Evolutionary conservation across 1,139 yeast species (phyloP).

Genomic region (Pneumocystis carinii): DNA sequence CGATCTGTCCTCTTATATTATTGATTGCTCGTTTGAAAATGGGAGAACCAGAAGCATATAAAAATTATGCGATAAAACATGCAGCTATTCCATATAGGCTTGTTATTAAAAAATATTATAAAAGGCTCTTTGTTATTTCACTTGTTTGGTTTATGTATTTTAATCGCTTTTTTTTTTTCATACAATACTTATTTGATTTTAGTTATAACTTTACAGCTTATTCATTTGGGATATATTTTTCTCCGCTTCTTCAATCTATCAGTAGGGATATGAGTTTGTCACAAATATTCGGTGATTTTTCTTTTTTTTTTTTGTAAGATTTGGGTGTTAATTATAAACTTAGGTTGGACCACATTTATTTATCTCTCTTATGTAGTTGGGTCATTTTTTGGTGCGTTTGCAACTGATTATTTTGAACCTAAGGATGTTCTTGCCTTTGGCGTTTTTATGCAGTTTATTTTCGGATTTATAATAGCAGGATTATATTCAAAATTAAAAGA

Average conservation of each 20-base stretch:
- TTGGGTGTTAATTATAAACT: slow-evolving; percentile 41
- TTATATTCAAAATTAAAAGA: slow-evolving; percentile 36
- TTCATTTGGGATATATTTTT: slow-evolving; percentile 73
- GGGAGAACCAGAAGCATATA: slow-evolving; percentile 56
- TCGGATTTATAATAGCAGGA: slow-evolving; percentile 83
- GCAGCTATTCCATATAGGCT: slow-evolving; percentile 52
- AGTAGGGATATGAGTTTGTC: slow-evolving; percentile 39
- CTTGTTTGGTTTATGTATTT: slow-evolving; percentile 66
- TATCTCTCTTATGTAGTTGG: slow-evolving; percentile 86
- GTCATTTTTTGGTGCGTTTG: slow-evolving; percentile 45
- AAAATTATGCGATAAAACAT: slow-evolving; percentile 53
- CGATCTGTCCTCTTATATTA: slow-evolving; percentile 69
- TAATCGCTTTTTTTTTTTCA: not conserved
- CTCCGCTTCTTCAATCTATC: slow-evolving; percentile 45
- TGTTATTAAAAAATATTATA: slow-evolving; percentile 70
- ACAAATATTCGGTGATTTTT: not conserved
- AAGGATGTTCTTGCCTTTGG: slow-evolving; percentile 61
- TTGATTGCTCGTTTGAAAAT: slow-evolving; percentile 64
- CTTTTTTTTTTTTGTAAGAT: not conserved
- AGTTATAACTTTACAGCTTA: slow-evolving; percentile 63
- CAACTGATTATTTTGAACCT: slow-evolving; percentile 65
- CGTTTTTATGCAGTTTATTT: slow-evolving; percentile 51
- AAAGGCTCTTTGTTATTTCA: slow-evolving; percentile 54
- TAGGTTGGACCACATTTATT: slow-evolving; percentile 87
- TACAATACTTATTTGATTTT: not conserved